phyloP scores from a whole-genome alignment of 83 land plant genomes.

The Picea engelmannii region DNA sequence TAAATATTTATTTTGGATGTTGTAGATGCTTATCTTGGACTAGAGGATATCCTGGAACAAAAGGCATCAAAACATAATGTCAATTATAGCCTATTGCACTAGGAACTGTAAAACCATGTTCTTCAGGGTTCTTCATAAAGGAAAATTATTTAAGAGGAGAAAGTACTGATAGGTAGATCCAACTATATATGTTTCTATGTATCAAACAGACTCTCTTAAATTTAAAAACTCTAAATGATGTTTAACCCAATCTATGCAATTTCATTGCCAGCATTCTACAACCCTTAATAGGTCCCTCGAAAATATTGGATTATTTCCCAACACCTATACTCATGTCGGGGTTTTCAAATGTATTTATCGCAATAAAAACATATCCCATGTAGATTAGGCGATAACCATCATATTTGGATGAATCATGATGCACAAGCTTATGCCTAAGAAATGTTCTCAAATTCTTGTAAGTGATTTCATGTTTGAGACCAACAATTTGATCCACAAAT shows the following conservation, averaged over 20 bases:
- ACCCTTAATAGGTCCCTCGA: constrained; percentile 93
- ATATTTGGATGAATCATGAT: constrained; percentile 94
- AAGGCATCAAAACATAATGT: constrained; percentile 95
- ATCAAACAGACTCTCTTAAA: constrained; percentile 91
- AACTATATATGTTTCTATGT: constrained; percentile 87
- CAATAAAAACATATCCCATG: constrained; percentile 95
- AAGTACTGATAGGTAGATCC: constrained; percentile 95
- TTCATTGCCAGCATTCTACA: constrained; percentile 82
- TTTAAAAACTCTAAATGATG: constrained; percentile 94
- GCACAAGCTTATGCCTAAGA: constrained; percentile 78
- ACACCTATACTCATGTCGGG: constrained; percentile 85
- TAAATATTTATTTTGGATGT: constrained; percentile 76
- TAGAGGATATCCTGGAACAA: constrained; percentile 92
- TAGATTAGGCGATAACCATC: constrained; percentile 92
- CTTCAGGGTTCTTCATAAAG: constrained; percentile 96
- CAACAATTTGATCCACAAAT: constrained; percentile 89
- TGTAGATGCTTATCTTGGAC: constrained; percentile 87
- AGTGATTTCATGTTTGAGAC: constrained; percentile 93
- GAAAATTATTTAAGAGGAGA: constrained; percentile 96
- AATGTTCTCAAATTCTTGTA: constrained; percentile 87
- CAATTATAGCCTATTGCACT: constrained; percentile 94
- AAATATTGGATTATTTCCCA: constrained; percentile 99
- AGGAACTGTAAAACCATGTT: constrained; percentile 97
- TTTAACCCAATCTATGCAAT: constrained; percentile 88
- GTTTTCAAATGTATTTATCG: constrained; percentile 90